phyloP scores from a whole-genome alignment of 2,329 filamentous ascomycete species.

The Penicillium sp. region DNA sequence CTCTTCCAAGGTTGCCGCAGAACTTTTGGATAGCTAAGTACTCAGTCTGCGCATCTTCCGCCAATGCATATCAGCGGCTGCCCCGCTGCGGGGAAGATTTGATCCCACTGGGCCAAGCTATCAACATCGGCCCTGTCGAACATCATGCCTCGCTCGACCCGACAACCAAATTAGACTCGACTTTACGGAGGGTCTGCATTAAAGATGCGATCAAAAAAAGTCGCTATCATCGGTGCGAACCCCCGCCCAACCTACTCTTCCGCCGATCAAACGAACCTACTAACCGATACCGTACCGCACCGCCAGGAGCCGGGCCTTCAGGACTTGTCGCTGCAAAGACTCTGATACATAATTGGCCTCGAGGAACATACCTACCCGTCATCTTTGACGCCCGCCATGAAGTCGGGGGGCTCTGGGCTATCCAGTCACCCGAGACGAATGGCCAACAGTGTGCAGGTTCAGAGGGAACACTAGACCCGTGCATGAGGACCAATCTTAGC shows the following conservation, averaged over 20 bases:
- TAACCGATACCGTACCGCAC: constrained; percentile 1
- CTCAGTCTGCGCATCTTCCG: too few relatives aligned
- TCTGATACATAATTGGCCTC: constrained; percentile 62
- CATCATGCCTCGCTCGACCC: neutral
- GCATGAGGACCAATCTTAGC: constrained; percentile 66
- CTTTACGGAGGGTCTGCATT: neutral
- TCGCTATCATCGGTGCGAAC: constrained; percentile 55
- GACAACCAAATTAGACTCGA: too few relatives aligned
- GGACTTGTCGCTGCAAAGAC: constrained; percentile 73
- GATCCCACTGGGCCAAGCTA: neutral
- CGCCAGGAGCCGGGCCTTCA: constrained; percentile 66
- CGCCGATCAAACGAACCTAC: neutral
- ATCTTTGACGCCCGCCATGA: constrained; percentile 67
- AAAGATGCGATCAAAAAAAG: constrained; percentile 43
- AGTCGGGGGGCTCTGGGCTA: constrained; percentile 79
- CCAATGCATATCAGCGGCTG: neutral
- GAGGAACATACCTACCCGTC: constrained; percentile 63
- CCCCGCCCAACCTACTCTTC: neutral
- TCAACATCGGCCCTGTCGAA: neutral
- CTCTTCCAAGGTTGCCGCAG: too few relatives aligned
- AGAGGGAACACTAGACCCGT: constrained; percentile 57
- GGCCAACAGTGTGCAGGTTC: neutral
- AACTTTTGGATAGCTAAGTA: too few relatives aligned
- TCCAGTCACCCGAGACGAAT: neutral
- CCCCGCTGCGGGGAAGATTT: constrained; percentile 2